phyloP scores from a whole-genome alignment of 768 basidiomycete species.

The Tremella mesenterica region DNA sequence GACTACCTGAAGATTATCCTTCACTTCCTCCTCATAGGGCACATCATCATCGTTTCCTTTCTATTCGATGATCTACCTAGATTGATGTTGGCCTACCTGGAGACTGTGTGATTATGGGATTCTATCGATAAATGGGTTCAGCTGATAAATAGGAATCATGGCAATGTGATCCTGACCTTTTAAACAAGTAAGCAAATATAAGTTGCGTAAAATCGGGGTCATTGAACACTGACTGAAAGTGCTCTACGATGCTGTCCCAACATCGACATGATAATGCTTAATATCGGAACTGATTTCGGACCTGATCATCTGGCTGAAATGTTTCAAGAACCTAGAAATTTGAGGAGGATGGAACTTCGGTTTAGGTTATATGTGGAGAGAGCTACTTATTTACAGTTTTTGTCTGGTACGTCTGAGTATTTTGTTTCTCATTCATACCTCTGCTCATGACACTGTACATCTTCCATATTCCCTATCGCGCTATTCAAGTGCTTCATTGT shows the following conservation, averaged over 20 bases:
- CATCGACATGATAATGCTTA: conserved; percentile 53
- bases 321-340: conserved; percentile 49
- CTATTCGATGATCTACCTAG: conserved; percentile 6
- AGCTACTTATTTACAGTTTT: conserved; percentile 73
- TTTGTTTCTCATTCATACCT: too few relatives aligned
- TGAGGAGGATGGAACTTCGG: conserved; percentile 57
- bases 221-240: conserved; percentile 11
- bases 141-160: conserved; percentile 51
- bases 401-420: conserved; percentile 54
- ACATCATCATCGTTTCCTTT: neutral
- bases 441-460: neutral
- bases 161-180: conserved; percentile 64
- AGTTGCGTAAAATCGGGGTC: too few relatives aligned
- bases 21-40: too few relatives aligned
- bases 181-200: conserved; percentile 50
- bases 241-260: conserved; percentile 55
- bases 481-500: too few relatives aligned
- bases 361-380: conserved; percentile 73
- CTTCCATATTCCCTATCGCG: too few relatives aligned
- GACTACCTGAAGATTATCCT: neutral
- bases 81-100: neutral
- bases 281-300: conserved; percentile 68
- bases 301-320: conserved; percentile 76
- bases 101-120: conserved; percentile 49
- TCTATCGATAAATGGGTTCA: conserved; percentile 49